Evolutionary conservation across 495 filamentous ascomycete species (phyloP), one percentile per base, ranked within the genome.

Genomic region (Trichoderma parareesei): DNA sequence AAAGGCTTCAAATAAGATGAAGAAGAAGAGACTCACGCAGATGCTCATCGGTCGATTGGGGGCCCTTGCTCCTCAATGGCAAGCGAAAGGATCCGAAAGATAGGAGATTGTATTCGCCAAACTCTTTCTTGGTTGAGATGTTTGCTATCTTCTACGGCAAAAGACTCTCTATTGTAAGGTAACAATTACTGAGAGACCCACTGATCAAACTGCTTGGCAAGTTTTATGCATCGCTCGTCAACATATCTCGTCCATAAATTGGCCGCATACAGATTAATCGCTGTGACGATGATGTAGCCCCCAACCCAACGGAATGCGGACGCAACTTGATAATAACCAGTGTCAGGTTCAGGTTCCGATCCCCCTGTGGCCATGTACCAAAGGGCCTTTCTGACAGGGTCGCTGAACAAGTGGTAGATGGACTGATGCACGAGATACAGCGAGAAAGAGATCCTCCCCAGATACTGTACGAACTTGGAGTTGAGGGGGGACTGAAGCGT

Each of bases 371-470:
- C 53, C 37, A 57, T 57, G 53, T 35, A 57, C 53, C 53, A 57
- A 14, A 57, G 53, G 53, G 27, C 14, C 35, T 37, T 37, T 38
- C 18, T 57, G 27, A 57, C 53, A 10, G 53, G 53, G 27, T 57
- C 53, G 53, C 53, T 37, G 53, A 57, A n/a, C 53, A 57, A 57
- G 53, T 57, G 53, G 33, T 57, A 57, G 27, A 57, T 57, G 53
- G 53, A 35, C 37, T 57, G 53, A 57, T 57, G 53, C 37, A 57
- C 53, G 9, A 57, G 53, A 27, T 57, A 57, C 37, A 57, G 27
- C 53, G 53, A 57, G 27, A 57, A 57, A 38, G 53, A 57, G 5
- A 57, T 57, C 53, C 27, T 57, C 27, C 53, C 53, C 20, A 57
- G 16, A 57, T 57, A 57, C 53, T 57, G 27, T 38, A 57, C 53